Base-by-base conservation (phyloP, 1,284 basidiomycete species). In the Fomes fomentarius region DNA sequence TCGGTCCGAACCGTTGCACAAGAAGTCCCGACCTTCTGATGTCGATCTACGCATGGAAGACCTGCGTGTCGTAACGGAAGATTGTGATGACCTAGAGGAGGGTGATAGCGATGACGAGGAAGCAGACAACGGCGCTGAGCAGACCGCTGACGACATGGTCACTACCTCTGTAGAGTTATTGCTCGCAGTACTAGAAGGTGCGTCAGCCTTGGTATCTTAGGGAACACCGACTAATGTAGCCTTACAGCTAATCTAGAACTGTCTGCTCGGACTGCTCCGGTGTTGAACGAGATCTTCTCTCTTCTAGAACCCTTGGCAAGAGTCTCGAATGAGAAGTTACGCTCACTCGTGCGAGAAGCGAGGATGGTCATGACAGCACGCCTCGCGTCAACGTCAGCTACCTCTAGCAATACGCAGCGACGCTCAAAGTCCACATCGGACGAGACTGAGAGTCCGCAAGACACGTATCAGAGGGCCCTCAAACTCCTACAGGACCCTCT, bases 401-500 rank as follows among this genome's bases (percentile, higher is more conserved):
- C 69, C 6, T 66, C 60, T 26, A 52, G 57, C 26, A 71, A 64
- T n/a, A n/a, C n/a, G n/a, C n/a, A n/a, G n/a, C n/a, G n/a, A 39
- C 57, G 58, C 28, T 68, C 68, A 54, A 70, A 69, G 22, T 74
- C 75, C 17, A 75, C 79, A 53, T 73, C 72, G 49, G 63, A 52
- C 49, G 72, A 79, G 38, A 12, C 44, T 19, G 64, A 65, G 43
- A 56, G 54, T 25, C 60, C 68, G 2, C 80, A 84, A 49, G 83
- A 84, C 50, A 83, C 78, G 6, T 98, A 98, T 69, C 92, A 93
- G 65, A 90, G 92, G 60, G 94, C 95, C 1, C 76, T 98, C 12
- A 89, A 86, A 61, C 81, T 96, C 21, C 76, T 98, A 4, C 91
- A 96, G 70, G 96, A 99, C 71, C 90, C 93, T 0, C 86, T 96